phyloP scores from a whole-genome alignment of 305 asterid genomes.

The Fraxinus velutina region DNA sequence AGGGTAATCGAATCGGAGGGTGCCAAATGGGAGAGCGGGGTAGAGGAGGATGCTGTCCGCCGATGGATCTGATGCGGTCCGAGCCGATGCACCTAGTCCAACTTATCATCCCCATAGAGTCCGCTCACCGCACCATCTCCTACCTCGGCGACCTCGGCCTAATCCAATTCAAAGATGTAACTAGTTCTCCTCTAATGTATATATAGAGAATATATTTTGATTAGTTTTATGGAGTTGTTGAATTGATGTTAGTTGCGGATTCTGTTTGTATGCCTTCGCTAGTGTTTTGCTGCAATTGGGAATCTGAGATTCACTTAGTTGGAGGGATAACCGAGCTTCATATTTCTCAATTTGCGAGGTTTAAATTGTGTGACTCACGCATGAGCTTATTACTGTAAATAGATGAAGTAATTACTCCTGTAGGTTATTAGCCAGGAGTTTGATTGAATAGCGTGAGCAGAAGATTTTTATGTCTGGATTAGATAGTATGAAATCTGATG shows the following conservation, averaged over 20 bases:
- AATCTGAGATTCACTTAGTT: not conserved
- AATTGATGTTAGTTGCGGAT: conserved; percentile 2
- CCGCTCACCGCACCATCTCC: conserved; percentile 79
- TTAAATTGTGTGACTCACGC: not conserved
- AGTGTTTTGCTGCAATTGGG: not conserved
- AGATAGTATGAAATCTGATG: not conserved
- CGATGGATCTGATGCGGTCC: conserved; percentile 99
- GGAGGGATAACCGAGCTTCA: not conserved
- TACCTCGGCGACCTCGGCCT: conserved; percentile 94
- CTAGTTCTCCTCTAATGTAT: conserved; percentile 3
- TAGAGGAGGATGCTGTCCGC: conserved; percentile 80
- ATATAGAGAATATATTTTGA: not conserved
- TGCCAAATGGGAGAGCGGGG: conserved; percentile 66
- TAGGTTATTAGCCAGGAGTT: not conserved
- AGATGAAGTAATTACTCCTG: not conserved
- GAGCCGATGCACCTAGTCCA: conserved; percentile 98
- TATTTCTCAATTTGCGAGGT: not conserved
- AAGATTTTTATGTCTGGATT: not conserved
- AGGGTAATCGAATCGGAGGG: conserved; percentile 25
- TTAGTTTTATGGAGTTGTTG: conserved; percentile 14
- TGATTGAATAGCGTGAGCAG: not conserved
- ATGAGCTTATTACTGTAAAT: not conserved
- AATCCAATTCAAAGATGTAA: conserved; percentile 67
- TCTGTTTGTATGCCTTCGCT: not conserved
- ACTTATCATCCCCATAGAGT: conserved; percentile 88